Evolutionary conservation across 345 rosid genomes (phyloP), one percentile per base, ranked within the genome.

Genomic region (Euclidium syriacum): DNA sequence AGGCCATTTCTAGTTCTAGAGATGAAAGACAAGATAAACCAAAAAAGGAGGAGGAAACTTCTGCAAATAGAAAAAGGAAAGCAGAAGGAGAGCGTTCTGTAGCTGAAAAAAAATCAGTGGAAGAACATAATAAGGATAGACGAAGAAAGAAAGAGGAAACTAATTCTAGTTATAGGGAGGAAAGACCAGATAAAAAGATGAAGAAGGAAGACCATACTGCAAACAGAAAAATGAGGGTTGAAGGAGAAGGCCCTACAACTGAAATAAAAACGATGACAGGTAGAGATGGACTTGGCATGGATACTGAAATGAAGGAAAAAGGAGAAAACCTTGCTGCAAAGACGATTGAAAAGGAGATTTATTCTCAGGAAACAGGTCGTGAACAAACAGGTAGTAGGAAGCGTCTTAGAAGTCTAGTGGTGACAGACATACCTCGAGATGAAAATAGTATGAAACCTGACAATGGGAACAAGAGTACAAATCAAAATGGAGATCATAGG

Each of bases 381-480:
- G 80, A 70, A 38, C 30, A 42, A 51, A 47, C 44, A 33, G 22
- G 64, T 72, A 65, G 40, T 59, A 80, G 68, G 78, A 82, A 73
- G 58, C 78, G 70, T 54, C 68, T 81, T 64, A 77, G 84, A 67
- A 82, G 77, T 58, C 68, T 73, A 42, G 49, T 32, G 38, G 81
- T 67, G 52, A 77, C 53, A 17, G 80, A 81, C 51, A 71, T 73
- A 27, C 74, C 69, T 70, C 63, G 29, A 27, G 77, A 68, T 44
- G 65, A 77, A 64, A 73, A 30, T 50, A 76, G 73, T 56, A 57
- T 53, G 29, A 84, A 75, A 60, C 61, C 65, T 36, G 85, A 87
- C 46, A 60, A 64, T 70, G 85, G 67, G 64, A 69, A 57, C 56
- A 77, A 74, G 79, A 78, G 76, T 79, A 85, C 77, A 54, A 62